Base-by-base conservation (phyloP, 768 basidiomycete genomes). In the Calocybe indica region DNA sequence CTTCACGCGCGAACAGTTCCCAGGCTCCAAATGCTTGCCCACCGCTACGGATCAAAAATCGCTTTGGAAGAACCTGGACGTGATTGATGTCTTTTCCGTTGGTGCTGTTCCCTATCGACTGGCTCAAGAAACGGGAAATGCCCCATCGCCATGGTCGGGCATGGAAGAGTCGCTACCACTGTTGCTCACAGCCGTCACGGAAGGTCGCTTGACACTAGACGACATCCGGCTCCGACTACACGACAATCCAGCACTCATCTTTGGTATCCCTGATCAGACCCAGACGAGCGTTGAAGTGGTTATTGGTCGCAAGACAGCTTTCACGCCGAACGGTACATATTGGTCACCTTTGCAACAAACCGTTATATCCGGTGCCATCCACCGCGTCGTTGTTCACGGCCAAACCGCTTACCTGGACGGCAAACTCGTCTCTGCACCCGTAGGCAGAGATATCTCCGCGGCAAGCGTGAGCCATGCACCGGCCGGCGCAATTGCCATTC, bases 201-300 rank as follows among this genome's bases (percentile, higher is more conserved):
- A 88, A 7, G 86, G 88, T 7, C 82, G 80, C 32, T 73, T 98
- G 28, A 88, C 87, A 0, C 71, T 96, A 46, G 80, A 89, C 36
- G 91, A 89, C 62, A 82, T 99, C 54, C 82, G 81, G 33, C 60
- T 72, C n/a, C 82, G 92, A 40, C 64, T 97, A 12, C 83, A 92
- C 61, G 93, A 97, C 58, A 97, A 96, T 64, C 95, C 96, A 1
- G 78, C 88, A 13, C 76, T 80, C 36, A 97, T 99, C 61, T 96
- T 98, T 62, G 85, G 85, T 32, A 75, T 98, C 9, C 85, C 91
- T 0, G 92, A 96, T 52, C 90, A 92, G 59, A 60, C 77, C 5
- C 79, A 91, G 51, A 92, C 93, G 1, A 86, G 85, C 53, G 89
- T 96, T 34, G 96, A 99, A 61, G 90, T 99, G 39, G 90, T 94